Conservation (phyloP, 371 early-diverging fungal genomes). For the Zancudomyces culisetae region DNA sequence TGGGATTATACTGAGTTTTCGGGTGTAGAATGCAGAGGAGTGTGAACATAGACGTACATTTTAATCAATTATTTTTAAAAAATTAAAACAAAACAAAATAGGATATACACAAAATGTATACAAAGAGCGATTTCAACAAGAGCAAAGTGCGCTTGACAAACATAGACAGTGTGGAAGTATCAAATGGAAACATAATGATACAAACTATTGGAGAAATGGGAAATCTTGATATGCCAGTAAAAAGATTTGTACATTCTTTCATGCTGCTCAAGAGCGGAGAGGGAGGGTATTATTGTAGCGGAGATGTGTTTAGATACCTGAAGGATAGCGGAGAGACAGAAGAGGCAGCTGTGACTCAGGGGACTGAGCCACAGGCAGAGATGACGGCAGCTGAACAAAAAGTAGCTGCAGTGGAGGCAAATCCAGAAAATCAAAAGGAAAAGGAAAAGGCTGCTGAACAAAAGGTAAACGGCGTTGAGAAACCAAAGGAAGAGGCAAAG, state of each 20-base stretch:
- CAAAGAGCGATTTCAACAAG: conserved; percentile 49
- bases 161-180: conserved; percentile 68
- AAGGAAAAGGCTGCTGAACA: conserved; percentile 17
- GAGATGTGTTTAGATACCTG: conserved; percentile 80
- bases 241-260: conserved; percentile 87
- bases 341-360: conserved; percentile 41
- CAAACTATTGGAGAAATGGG: conserved; percentile 88
- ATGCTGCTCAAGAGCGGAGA: conserved; percentile 69
- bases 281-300: conserved; percentile 78
- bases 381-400: conserved; percentile 28
- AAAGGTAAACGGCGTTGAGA: neutral
- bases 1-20: neutral
- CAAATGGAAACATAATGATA: conserved; percentile 59
- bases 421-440: neutral
- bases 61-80: too few relatives aligned
- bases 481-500: neutral
- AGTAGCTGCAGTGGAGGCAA: neutral
- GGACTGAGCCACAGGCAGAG: neutral
- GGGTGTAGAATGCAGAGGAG: neutral
- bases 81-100: conserved; percentile 12
- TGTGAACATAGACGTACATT: too few relatives aligned
- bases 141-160: conserved; percentile 73
- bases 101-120: conserved; percentile 60
- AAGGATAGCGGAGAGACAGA: neutral
- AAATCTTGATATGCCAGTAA: conserved; percentile 50